A percentile compares a stretch with the other conserved stretches of the same genome.
Evolutionary conservation across 345 rosid genomes (phyloP).

Genomic region (Heritiera fomes): DNA sequence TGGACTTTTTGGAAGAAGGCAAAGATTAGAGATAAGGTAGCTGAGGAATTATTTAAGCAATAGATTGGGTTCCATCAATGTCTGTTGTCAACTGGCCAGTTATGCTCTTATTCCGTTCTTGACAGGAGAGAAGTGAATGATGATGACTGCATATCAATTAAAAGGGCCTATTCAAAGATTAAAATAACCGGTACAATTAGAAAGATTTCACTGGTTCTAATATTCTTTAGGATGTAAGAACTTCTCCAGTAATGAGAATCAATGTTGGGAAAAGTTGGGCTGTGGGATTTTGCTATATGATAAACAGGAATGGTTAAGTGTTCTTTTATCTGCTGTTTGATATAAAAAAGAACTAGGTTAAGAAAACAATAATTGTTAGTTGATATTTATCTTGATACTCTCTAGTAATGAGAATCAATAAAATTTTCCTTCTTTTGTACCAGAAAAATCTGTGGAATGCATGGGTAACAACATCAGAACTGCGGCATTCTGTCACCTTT

Average conservation of each 20-base stretch:
- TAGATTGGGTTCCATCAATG: constrained; percentile 3
- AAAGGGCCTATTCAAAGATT: constrained; percentile 1
- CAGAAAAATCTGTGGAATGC: constrained; percentile 82
- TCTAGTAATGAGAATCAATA: background rate
- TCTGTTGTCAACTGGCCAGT: background rate
- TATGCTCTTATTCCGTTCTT: background rate
- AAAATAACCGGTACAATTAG: background rate
- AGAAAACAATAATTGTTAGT: background rate
- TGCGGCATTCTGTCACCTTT: constrained; percentile 72
- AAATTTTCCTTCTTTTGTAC: constrained; percentile 15
- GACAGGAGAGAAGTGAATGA: background rate
- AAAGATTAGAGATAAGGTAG: background rate
- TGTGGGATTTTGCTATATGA: background rate
- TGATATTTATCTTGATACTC: background rate
- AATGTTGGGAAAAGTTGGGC: background rate
- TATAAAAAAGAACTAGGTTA: background rate
- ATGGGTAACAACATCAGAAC: constrained; percentile 72
- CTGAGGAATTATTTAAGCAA: background rate
- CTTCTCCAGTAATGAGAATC: background rate
- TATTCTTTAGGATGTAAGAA: background rate
- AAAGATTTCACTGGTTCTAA: background rate
- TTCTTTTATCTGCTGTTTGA: background rate
- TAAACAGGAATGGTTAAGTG: background rate
- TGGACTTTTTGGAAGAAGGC: background rate
- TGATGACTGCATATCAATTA: background rate